Evolutionary conservation across 2,329 filamentous ascomycete species (phyloP), one percentile per base, ranked within the genome.

Genomic region (Colletotrichum musicola): DNA sequence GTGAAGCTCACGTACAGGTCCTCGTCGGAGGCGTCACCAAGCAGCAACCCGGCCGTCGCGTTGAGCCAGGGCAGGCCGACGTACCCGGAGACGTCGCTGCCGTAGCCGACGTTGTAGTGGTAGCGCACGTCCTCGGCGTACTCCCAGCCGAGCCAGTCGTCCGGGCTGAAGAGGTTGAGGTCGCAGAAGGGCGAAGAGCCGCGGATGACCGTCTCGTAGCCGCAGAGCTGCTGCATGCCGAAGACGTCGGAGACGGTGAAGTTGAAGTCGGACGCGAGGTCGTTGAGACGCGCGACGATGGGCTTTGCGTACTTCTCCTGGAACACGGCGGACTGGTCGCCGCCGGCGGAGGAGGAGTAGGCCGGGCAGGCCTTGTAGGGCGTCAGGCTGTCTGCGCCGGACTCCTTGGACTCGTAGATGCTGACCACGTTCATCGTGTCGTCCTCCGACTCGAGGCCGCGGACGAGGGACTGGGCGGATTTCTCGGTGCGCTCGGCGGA

Each of bases 1-100:
- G 90, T 92, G 79, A 92, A 92, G 60, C 88, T 89, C 47, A 92
- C 82, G 74, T 89, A 90, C 7, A 92, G 81, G 64, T 92, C 88
- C 73, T 92, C 84, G 13, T 74, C 76, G 4, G 74, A 74, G 6
- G 78, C 75, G 0, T 77, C 71, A 1, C 75, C 72, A 60, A 88
- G 74, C 10, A 90, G 79, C 0, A 88, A 79, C 10, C 79, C 73
- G 0, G 88, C 82, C 0, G 89, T 89, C 0, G 89, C 86, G 71
- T 90, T 90, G 6, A 92, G 74, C 90, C 90, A 93, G 0, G 90
- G 90, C 61, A 88, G 85, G 2, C 90, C 90, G 6, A 92, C 82
- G 18, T 83, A 82, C 0, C 88, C 88, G 0, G 88, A 84, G 2
- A 88, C 80, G 0, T 79, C 75, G 71, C 86, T 89, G 5, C 89